Evolutionary conservation across 139 green algal species (phyloP).

Genomic region (Chlorella sp.): DNA sequence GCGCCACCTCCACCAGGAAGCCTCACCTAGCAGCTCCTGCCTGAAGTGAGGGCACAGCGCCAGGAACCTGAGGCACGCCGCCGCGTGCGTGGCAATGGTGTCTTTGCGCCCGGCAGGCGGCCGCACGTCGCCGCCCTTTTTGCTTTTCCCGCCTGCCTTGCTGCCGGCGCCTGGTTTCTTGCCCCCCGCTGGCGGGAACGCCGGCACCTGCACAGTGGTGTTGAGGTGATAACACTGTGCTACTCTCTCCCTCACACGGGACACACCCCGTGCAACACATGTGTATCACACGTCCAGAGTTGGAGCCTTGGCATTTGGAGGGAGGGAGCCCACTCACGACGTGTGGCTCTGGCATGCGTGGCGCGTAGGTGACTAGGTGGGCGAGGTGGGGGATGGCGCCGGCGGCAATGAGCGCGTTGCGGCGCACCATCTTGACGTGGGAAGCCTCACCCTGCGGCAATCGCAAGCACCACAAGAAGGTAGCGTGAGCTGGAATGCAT

Average conservation of each 20-base stretch:
- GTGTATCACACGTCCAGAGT: no score
- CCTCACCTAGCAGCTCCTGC: constrained; percentile 28
- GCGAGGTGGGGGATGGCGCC: constrained; percentile 10
- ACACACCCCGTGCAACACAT: no score
- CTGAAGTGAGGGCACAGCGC: constrained; percentile 32
- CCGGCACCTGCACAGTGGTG: no score
- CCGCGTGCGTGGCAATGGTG: constrained; percentile 24
- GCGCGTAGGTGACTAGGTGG: constrained; percentile 7
- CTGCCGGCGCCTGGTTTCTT: no score
- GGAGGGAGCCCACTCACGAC: neutral
- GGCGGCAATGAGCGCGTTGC: constrained; percentile 8
- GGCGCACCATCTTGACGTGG: constrained; percentile 11
- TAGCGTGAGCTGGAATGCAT: no score
- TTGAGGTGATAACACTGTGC: no score
- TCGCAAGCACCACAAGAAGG: no score
- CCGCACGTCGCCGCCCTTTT: neutral
- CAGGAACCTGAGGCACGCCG: constrained; percentile 46
- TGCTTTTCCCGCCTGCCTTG: neutral
- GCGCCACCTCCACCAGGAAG: no score
- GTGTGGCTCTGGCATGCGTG: constrained; percentile 9
- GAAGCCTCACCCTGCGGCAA: constrained; percentile 18
- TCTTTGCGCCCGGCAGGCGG: constrained; percentile 17
- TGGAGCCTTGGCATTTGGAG: no score
- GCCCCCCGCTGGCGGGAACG: no score
- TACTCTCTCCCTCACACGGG: no score